These are phyloP conservation scores for Penicillium pancosmium DNA, from an alignment of 495 filamentous ascomycete genomes.

Conservation along the genomic window DNA sequence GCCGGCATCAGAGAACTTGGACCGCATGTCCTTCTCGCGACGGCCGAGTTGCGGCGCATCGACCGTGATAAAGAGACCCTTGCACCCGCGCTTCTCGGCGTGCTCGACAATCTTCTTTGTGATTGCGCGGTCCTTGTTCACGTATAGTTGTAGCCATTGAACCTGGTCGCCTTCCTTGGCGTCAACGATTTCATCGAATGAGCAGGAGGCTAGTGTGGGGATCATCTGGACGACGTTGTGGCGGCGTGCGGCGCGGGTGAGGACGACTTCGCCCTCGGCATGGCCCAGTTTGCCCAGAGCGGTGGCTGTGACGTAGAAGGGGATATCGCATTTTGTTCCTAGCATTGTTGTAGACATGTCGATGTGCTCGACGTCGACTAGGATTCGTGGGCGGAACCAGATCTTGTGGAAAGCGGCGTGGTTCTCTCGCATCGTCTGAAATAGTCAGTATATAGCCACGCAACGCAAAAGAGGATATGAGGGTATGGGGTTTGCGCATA, in stretches of 20 bases:
- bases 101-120: constrained; percentile 89
- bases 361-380: constrained; percentile 84
- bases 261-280: constrained; percentile 86
- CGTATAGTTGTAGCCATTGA: constrained; percentile 98
- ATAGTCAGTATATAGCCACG: constrained; percentile 1
- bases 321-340: constrained; percentile 76
- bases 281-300: constrained; percentile 90
- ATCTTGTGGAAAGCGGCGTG: constrained; percentile 95
- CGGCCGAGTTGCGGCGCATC: constrained; percentile 95
- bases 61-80: constrained; percentile 97
- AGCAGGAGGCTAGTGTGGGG: constrained; percentile 94
- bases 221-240: constrained; percentile 97
- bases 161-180: constrained; percentile 78
- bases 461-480: no score
- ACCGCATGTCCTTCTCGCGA: constrained; percentile 93
- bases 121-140: constrained; percentile 93
- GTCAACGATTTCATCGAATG: constrained; percentile 95
- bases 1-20: constrained; percentile 85
- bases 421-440: constrained; percentile 92
- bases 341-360: constrained; percentile 90
- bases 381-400: constrained; percentile 89
- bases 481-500: no score
- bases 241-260: constrained; percentile 78
- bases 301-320: constrained; percentile 92
- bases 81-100: constrained; percentile 90